Base-by-base conservation (phyloP, 139 green algal genomes). In the Edaphochlamys debaryana region DNA sequence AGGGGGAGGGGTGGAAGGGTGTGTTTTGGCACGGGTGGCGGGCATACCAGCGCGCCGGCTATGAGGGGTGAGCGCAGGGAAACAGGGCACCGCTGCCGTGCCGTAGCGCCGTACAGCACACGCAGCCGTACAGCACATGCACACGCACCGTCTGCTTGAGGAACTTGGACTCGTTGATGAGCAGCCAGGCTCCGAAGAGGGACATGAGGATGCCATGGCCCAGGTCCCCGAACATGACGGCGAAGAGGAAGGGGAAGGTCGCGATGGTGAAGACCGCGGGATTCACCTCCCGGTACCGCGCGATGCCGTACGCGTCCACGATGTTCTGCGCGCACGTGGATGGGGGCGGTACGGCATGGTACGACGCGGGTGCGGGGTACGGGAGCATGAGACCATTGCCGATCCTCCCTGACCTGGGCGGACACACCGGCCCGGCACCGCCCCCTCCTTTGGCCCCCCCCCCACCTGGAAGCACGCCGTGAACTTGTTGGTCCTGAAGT, bases 201-300 rank as follows among this genome's bases (percentile, higher is more conserved):
- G 98, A 89, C 93, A 99, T 97, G 11, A 98, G 80, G 37, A 97
- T 67, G 50, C 94, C 97, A 79, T 99, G 97, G 4, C 96, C 97
- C 63, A 99, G 87, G 86, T 99, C 97, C 19, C 97, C 97, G 91
- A 99, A 99, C 97, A 99, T 99, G 88, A 99, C 93, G 30, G 97
- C 95, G 81, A 99, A 99, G 25, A 99, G 91, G 92, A 99, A 99
- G 41, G 97, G 97, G 88, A 99, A 99, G 70, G 97, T 99, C 60
- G 98, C 90, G 70, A 99, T 98, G 79, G 97, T 98, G 90, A 98
- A 97, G 19, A 98, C 92, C 1, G 94, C 88, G 1, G 97, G 97
- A 91, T 99, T 99, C 38, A 93, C 95, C 88, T 99, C 97, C 0
- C 95, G 86, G 90, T 99, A 99, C 15, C 94, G 89, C 0, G 96